Evolutionary conservation across 352 stramenopile genomes (phyloP), one percentile per base, ranked within the genome.

Genomic region (Phytopythium montanum): DNA sequence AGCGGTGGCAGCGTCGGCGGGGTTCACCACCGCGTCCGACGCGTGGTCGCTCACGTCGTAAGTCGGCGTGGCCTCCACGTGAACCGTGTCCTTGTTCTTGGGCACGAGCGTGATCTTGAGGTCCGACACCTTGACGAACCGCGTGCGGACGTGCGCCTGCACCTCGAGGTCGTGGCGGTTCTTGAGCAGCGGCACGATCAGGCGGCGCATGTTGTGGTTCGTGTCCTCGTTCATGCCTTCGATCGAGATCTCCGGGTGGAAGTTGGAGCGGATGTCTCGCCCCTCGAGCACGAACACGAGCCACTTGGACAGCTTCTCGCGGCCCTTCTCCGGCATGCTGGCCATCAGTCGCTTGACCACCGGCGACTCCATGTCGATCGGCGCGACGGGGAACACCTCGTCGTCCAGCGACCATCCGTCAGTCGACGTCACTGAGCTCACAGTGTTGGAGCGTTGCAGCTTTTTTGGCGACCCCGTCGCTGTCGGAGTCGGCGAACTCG

Each of bases 301-400:
- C 81, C 81, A 91, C 52, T 91, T 89, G 19, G 72, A 70, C 50
- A 91, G 80, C 54, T 88, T 89, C 61, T 82, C 75, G 42, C 73
- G 71, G 0, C 81, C 75, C 60, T 66, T 78, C 41, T 85, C 81
- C 1, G 79, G 79, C 75, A 91, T 83, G 46, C 61, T 85, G n/a
- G 65, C 65, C 51, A 89, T 84, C 39, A 91, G 60, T 0, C 76
- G 75, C 64, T 91, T 75, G 5, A 89, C 72, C 14, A 91, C 75
- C 8, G 79, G 75, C n/a, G 81, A 91, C 34, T 91, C 81, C 79
- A 91, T 87, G 53, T 88, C 72, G 45, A 91, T 86, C 10, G 79
- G 81, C 2, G 73, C 79, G 41, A 84, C 62, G 9, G 81, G 81
- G 31, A 86, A 88, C 19, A 89, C 66, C 34, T 91, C 81, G 36